Evolutionary conservation across 2,329 filamentous ascomycete genomes (phyloP).

Genomic region (Diaporthe ampelina): DNA sequence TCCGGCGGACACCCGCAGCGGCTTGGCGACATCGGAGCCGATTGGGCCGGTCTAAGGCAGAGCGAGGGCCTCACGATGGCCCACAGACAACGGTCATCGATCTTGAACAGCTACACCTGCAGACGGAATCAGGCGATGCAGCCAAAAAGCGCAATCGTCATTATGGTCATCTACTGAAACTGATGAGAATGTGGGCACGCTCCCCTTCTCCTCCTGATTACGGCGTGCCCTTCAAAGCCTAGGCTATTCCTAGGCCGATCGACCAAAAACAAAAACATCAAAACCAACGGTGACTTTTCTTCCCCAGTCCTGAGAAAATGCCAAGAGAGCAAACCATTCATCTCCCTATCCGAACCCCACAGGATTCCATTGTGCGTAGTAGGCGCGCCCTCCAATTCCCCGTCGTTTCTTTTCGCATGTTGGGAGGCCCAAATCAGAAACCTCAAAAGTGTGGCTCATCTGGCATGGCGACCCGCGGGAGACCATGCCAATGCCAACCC

Average conservation of each 20-base stretch:
- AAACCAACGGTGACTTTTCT: no score
- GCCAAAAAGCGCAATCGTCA: not conserved
- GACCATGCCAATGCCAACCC: not conserved
- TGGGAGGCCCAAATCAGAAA: not conserved
- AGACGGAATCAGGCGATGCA: no score
- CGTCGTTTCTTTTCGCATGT: no score
- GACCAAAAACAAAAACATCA: not conserved
- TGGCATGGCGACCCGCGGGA: not conserved
- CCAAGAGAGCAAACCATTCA: not conserved
- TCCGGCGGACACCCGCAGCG: not conserved
- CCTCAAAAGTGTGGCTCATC: not conserved
- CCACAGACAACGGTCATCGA: not conserved
- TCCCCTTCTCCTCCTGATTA: not conserved
- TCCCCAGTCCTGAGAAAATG: no score
- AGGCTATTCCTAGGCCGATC: no score
- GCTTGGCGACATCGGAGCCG: slow-evolving; percentile 13
- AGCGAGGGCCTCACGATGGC: no score
- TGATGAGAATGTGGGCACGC: not conserved
- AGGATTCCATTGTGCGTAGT: no score
- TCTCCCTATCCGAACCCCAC: not conserved
- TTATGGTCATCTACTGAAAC: not conserved
- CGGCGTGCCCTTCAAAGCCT: not conserved
- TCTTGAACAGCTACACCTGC: not conserved
- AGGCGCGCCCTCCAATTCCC: no score
- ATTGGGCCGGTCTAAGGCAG: not conserved